These are phyloP conservation scores for Periglandula ipomoeae DNA, from an alignment of 2,329 filamentous ascomycete species.

Conservation along the genomic window DNA sequence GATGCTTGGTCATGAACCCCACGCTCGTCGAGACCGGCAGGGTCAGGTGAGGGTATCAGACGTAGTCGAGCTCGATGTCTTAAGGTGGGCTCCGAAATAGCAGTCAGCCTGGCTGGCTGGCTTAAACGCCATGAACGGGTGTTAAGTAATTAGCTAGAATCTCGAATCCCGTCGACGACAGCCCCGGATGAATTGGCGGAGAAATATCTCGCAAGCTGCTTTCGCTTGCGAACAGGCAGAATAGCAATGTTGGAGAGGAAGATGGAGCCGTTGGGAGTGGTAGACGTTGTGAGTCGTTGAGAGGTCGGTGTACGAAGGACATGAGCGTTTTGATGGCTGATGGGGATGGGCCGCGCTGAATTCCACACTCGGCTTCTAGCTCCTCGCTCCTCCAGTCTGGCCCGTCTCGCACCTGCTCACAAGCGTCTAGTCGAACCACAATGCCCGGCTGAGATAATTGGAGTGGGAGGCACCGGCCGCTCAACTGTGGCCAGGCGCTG, in stretches of 20 bases:
- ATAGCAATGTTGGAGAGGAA: too few relatives aligned
- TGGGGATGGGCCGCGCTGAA: neutral
- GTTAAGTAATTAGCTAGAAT: neutral
- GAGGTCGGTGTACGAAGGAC: neutral
- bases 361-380: neutral
- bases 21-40: neutral
- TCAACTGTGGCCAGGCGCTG: neutral
- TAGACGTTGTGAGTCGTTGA: neutral
- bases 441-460: neutral
- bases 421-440: neutral
- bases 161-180: too few relatives aligned
- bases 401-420: too few relatives aligned
- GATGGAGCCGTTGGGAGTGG: too few relatives aligned
- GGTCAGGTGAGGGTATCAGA: constrained; percentile 1
- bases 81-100: neutral
- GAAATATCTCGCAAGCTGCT: too few relatives aligned
- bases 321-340: neutral
- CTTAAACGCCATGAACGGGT: neutral
- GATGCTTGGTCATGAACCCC: neutral
- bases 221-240: neutral
- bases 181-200: too few relatives aligned
- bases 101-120: neutral
- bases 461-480: neutral
- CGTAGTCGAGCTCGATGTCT: neutral
- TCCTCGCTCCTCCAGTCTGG: neutral